Base-by-base conservation (phyloP, 176 grass and related monocot species). In the Chrysopogon serrulatus region DNA sequence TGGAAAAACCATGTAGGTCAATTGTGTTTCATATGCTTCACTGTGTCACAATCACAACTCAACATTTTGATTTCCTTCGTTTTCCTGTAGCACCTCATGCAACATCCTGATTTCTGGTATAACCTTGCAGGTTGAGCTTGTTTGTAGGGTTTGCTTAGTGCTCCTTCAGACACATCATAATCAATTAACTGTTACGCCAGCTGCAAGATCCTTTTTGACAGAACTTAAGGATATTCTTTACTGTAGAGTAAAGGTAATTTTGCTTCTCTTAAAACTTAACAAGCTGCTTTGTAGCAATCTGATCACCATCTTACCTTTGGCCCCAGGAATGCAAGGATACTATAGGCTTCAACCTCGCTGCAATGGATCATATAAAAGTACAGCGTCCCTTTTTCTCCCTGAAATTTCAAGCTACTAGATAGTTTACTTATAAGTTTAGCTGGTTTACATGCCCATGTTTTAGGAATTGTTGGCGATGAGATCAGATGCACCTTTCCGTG, bases 131-230 rank as follows among this genome's bases (percentile, higher is more conserved):
- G 93, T 98, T 87, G 93, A 98, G 87, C 89, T 98, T 88, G 85
- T 90, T 27, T 93, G 87, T 68, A 91, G 93, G 87, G 80, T 98
- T 84, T 95, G 79, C 77, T 86, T 84, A 27, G 87, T 95, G 65
- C 91, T 98, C 28, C 86, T 98, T 68, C 96, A 95, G 83, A 98
- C 93, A 67, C 96, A 98, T 86, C 96, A 95, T 80, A 95, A 90
- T 80, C 96, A 98, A 41, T 82, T 98, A 82, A 95, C 89, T 73
- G 86, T 84, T 13, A 94, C 91, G 4, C 79, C 85, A 49, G 63
- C 74, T 30, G 90, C 92, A 66, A 92, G 92, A 87, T 86, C 91
- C n/a, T 89, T 95, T 73, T 86, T 95, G 54, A 85, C 64, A 24
- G 71, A 67, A 37, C 87, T 98, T 48, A 95, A 93, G 63, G 82